Base-by-base conservation (phyloP, 331 rosid species). In the Spiraea crenata region DNA sequence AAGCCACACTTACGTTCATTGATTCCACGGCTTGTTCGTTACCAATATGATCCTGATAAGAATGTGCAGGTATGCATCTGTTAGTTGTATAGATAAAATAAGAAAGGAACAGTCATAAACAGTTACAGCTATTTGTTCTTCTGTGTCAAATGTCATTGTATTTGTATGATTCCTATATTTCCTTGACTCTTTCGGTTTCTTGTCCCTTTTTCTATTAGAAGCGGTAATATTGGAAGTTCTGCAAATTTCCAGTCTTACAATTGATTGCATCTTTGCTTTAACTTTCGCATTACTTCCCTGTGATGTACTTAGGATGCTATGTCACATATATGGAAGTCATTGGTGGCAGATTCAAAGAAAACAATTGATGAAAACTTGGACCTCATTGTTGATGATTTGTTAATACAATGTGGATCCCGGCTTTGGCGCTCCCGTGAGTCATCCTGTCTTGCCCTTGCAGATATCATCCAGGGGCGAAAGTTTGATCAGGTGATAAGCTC, bases 401-500 rank as follows among this genome's bases (percentile, higher is more conserved):
- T 93, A 45, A 78, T 78, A 52, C 99, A 91, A 76, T 90, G 92
- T 87, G 97, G 96, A 77, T 91, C 99, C 55, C 85, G 97, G 90
- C 95, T 91, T 69, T 93, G 99, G 99, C 90, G 95, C 77, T 91
- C 97, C 16, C 99, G 97, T 44, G 95, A 93, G 80, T 88, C 99
- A 57, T 91, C 99, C 1, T 91, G 96, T 79, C 90, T 89, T 76
- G 97, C 96, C 75, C 92, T 93, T 73, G 89, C 92, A 20, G 99
- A 93, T 87, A 86, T 93, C 65, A 81, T 91, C 76, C 96, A 89
- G 84, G 99, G 99, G 72, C 87, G 92, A 56, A 91, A 77, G 80
- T 91, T 93, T 76, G 72, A 77, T 76, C 97, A 91, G 96, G 99
- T 93, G 73, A 68, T 64, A 35, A 69, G 11, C 9, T 14, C 17